Evolutionary conservation across 164 flowering plant genomes (phyloP), one percentile per base, ranked within the genome.

Genomic region (Macadamia tetraphylla): DNA sequence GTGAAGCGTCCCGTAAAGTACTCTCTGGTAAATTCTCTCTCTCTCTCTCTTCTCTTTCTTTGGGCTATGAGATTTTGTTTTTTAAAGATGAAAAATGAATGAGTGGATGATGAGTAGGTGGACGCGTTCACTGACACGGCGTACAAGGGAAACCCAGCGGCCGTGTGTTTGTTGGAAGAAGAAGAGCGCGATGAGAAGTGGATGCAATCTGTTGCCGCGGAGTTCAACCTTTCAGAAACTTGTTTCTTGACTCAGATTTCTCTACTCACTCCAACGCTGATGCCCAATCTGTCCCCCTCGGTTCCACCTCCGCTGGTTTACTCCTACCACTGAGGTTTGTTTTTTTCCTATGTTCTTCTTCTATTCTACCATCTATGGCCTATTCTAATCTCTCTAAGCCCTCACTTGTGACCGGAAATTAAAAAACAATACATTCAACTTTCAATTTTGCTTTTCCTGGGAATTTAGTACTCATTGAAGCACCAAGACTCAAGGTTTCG

Each of bases 141-240:
- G 1, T 90, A 90, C 75, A 85, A 84, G 79, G 98, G 95, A 31
- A 93, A 93, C 72, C 95, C 95, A 6, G 98, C 98, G 0, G 98
- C 87, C 6, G 88, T 93, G 29, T 93, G 98, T 70, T 64, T 86
- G 68, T 73, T 92, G 70, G 92, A 87, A 60, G 91, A 87, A 60
- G 91, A 87, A 67, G 88, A 84, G 62, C 82, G 77, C 67, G 87
- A 83, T 29, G 88, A 86, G 7, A 71, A 77, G 9, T 92, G 94
- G 96, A 40, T 90, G 67, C 85, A 83, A 73, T 49, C 84, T 0
- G 83, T 92, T 62, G 98, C 96, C 0, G 59, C 60, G 9, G 98
- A 92, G 82, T 87, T 90, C 83, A 92, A 90, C 51, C 13, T 85
- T 62, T 77, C 93, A 1, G 70, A 73, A 67, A 87, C 95, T 2